phyloP scores from a whole-genome alignment of 2,329 filamentous ascomycete genomes.

The Alternaria sp. region DNA sequence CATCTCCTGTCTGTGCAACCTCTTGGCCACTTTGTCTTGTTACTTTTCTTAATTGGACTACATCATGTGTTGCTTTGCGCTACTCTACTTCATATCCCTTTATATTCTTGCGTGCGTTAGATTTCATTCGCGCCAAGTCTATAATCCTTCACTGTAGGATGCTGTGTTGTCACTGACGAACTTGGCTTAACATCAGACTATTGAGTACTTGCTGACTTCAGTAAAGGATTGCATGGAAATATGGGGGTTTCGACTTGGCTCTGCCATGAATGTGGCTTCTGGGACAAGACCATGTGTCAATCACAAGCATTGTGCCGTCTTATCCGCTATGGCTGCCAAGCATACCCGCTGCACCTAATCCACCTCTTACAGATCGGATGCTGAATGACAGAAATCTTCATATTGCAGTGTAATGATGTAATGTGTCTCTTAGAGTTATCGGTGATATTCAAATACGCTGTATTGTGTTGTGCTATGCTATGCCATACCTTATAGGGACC shows the following conservation, averaged over 20 bases:
- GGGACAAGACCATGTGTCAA: not conserved
- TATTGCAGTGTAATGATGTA: not conserved
- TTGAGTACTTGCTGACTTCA: not conserved
- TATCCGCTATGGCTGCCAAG: not conserved
- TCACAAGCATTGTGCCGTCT: not conserved
- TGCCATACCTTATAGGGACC: not conserved
- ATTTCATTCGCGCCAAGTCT: not conserved
- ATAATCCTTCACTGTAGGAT: not conserved
- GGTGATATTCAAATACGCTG: not conserved
- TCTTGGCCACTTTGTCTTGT: conserved; percentile 3
- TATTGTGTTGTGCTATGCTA: not conserved
- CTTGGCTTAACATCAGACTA: not conserved
- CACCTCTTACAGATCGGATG: not conserved
- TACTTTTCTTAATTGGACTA: not conserved
- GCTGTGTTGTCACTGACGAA: not conserved
- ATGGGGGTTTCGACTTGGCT: not conserved
- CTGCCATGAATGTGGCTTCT: not conserved
- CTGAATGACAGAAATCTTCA: not conserved
- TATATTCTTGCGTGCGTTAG: not conserved
- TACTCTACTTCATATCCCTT: not conserved
- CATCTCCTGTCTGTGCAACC: not conserved
- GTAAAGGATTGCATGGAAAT: not conserved
- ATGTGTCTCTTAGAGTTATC: not conserved
- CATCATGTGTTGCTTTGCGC: not conserved
- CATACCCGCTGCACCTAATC: not conserved